A percentile compares a stretch with the other conserved stretches of the same genome.
Conservation (phyloP, 139 green algal genomes). For the Ostreobium quekettii region DNA sequence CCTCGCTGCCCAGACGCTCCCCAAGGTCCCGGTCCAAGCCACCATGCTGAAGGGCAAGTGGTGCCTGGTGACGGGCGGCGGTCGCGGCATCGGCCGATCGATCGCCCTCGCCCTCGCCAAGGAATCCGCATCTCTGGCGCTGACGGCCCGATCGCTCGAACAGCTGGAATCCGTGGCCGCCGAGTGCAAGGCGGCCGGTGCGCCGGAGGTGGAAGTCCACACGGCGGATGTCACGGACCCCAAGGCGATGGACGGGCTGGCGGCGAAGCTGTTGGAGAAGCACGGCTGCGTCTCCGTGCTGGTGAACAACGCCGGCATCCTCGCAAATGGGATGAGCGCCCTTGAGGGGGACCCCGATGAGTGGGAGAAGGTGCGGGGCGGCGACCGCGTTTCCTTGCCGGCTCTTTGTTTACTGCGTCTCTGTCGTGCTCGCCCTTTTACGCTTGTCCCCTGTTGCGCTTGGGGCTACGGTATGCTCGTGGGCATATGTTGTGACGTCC, state of each 20-base stretch:
- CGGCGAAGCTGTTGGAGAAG: conserved; percentile 7
- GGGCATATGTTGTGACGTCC: too few species aligned
- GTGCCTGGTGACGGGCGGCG: neutral
- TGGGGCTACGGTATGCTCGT: too few species aligned
- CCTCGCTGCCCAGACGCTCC: too few species aligned
- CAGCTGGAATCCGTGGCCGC: neutral
- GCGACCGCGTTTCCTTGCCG: too few species aligned
- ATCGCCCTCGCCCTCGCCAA: neutral
- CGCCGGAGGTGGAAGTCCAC: neutral
- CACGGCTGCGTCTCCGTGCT: conserved; percentile 23
- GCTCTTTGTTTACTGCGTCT: too few species aligned
- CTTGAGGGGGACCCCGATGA: conserved; percentile 23
- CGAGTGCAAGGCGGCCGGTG: neutral
- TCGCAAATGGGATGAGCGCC: conserved; percentile 7
- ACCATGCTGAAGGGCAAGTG: neutral
- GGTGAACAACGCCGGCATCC: conserved; percentile 31
- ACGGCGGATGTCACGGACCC: neutral
- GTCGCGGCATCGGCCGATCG: neutral
- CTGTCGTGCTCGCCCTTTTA: neutral
- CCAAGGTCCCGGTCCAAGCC: too few species aligned
- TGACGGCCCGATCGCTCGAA: neutral
- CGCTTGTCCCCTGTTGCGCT: too few species aligned
- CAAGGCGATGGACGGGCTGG: conserved; percentile 1
- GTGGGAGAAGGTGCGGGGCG: conserved; percentile 20
- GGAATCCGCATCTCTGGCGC: neutral